Evolutionary conservation across 176 grass and related monocot genomes (phyloP), one percentile per base, ranked within the genome.

Genomic region (Typha latifolia): DNA sequence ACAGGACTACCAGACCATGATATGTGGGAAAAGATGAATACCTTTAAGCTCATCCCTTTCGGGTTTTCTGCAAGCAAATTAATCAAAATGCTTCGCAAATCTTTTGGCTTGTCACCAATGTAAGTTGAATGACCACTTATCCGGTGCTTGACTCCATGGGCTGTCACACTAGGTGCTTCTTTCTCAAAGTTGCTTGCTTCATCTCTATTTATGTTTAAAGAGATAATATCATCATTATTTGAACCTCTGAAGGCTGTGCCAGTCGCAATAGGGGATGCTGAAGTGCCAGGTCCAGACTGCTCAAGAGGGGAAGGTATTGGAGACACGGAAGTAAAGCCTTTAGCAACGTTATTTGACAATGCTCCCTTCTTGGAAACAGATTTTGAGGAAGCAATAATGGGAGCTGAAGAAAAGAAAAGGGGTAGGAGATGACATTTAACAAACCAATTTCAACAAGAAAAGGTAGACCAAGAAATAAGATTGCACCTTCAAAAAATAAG

Each of bases 11-110:
- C 22, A 52, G 49, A 51, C 12, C 14, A 69, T 29, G 32, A 52
- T 26, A 51, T 18, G 48, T 21, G 14, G 48, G 29, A 16, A 49
- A 57, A 62, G 11, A 20, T 18, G 10, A 61, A 10, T 82, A 99
- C 95, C 95, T 94, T 99, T 84, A 99, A 78, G 79, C 56, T 82
- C 71, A 93, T 74, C 56, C 95, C 95, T 69, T 94, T 94, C 14
- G 89, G 81, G 69, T 87, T 87, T 80, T 99, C 67, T 62, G 95
- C 85, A 8, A 94, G 84, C 76, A 68, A 12, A 57, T 79, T 87
- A 69, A 99, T 94, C 74, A 99, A 75, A 64, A 76, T 55, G 47
- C 32, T 77, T 65, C 70, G 73, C 50, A 99, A 49, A 70, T 94
- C 81, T 47, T 31, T 72, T 50, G 84, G 48, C 69, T 90, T 80